Evolutionary conservation across 1,284 basidiomycete genomes (phyloP), one percentile per base, ranked within the genome.

Genomic region (Naganishia sp.): DNA sequence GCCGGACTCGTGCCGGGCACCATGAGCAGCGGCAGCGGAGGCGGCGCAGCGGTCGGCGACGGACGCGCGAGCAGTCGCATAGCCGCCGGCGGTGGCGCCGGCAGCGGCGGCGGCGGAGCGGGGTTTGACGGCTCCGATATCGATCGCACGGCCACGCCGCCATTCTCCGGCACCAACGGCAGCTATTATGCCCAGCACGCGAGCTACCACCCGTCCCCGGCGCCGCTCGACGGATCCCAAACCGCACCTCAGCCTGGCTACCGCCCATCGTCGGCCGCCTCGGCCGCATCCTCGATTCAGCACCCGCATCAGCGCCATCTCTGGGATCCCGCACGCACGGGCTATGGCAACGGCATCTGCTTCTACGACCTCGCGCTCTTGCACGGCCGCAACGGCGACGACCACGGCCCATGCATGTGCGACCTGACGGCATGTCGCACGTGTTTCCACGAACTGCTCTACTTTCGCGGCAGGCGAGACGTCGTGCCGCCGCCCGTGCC

Each of bases 401-500:
- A 69, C 42, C 68, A 69, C 42, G 68, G 64, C 10, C 68, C 68
- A 28, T 69, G 68, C 52, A 69, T 69, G 68, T 69, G 68, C 28
- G 64, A 69, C 46, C 49, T 69, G 39, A 69, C 68, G 16, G 64
- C 64, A 5, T 69, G 68, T 33, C 36, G 68, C 36, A 69, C 68
- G 6, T 69, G 68, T 45, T 69, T 69, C 65, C 68, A 69, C 55
- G 68, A 69, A 56, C 43, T 69, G 43, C 61, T 69, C 25, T 69
- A 69, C 43, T 69, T 69, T 42, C 53, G 68, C 43, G 68, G 68
- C 7, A 61, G 68, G n/a, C 45, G 68, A 46, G 68, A 69, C 42
- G 61, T 66, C 49, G 39, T 66, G 11, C 67, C 63, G 13, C 44
- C 57, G 28, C 56, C 50, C 2, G 45, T 55, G 59, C 50, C 55